These are phyloP conservation scores for Phialocephala sp. DNA, from an alignment of 2,329 filamentous ascomycete species.

Conservation along the genomic window DNA sequence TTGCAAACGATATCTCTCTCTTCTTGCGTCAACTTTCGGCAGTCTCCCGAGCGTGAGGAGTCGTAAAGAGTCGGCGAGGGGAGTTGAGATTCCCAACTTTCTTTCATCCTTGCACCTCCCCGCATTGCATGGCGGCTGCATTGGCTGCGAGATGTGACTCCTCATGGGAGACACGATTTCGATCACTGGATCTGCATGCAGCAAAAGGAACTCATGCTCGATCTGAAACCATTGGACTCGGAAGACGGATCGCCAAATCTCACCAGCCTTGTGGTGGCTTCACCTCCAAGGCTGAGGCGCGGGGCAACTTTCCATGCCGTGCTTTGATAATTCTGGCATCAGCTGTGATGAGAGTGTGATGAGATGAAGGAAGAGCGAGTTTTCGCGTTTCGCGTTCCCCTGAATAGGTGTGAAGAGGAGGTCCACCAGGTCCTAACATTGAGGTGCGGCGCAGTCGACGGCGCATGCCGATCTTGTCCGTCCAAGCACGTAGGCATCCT, in stretches of 20 bases:
- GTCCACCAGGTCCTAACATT: background rate
- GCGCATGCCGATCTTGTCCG: background rate
- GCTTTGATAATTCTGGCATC: background rate
- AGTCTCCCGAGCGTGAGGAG: background rate
- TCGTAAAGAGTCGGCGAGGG: background rate
- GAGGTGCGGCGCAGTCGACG: background rate
- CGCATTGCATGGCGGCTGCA: conserved; percentile 17
- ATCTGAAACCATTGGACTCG: conserved; percentile 5
- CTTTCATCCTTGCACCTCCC: conserved; percentile 9
- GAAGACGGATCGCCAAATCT: background rate
- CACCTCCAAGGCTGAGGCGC: background rate
- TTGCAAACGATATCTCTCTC: conserved; percentile 5
- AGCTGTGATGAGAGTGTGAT: background rate
- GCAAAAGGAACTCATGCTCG: background rate
- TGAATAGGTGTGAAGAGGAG: too few species aligned
- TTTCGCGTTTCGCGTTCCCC: background rate
- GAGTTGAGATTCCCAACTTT: background rate
- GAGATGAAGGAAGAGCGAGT: background rate
- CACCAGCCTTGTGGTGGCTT: background rate
- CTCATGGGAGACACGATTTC: conserved; percentile 20
- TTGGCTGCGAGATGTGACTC: conserved; percentile 16
- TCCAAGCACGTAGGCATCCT: background rate
- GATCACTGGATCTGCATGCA: conserved; percentile 6
- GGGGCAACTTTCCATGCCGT: background rate
- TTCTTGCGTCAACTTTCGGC: background rate